These are phyloP conservation scores for Botrytis aclada DNA, from an alignment of 2,329 filamentous ascomycete genomes.

Conservation along the genomic window DNA sequence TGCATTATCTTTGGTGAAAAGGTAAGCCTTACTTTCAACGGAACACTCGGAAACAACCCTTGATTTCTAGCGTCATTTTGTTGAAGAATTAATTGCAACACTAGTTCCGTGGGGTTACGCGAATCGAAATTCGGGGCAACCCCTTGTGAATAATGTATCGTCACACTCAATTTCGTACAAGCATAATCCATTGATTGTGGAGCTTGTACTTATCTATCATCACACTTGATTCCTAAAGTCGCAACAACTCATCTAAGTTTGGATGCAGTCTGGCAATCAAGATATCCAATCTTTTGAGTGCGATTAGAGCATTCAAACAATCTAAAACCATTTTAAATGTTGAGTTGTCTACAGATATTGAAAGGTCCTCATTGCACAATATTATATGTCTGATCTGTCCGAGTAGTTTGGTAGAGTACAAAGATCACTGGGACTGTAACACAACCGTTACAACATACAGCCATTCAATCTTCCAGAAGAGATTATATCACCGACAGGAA, in stretches of 20 bases:
- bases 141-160: background rate
- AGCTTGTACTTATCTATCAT: background rate
- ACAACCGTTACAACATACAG: background rate
- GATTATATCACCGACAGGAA: background rate
- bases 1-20: background rate
- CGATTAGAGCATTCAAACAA: background rate
- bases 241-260: no score
- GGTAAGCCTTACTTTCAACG: background rate
- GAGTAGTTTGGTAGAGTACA: no score
- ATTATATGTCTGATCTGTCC: background rate
- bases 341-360: background rate
- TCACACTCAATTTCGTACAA: background rate
- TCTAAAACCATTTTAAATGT: background rate
- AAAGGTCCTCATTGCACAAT: background rate
- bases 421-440: background rate
- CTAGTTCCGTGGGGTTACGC: background rate
- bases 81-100: no score
- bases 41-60: background rate
- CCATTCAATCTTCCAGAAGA: background rate
- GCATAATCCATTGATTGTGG: background rate
- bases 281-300: fast-evolving
- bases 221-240: background rate
- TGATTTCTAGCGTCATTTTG: no score
- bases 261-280: background rate
- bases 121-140: background rate